These are phyloP conservation scores for Mortierella polycephala DNA, from an alignment of 371 early-diverging fungal species.

Conservation along the genomic window DNA sequence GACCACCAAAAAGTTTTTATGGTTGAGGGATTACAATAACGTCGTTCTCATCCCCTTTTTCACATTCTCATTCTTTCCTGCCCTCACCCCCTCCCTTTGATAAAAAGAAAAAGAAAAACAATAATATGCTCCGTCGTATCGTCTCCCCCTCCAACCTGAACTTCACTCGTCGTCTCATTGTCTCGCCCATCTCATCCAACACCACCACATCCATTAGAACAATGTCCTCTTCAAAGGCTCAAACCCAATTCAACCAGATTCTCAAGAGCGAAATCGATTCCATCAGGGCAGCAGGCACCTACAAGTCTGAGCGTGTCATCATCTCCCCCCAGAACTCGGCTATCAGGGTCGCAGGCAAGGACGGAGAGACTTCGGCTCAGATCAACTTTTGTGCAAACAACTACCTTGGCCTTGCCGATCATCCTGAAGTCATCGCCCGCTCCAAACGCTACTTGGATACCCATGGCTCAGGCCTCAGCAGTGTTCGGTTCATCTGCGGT, in stretches of 20 bases:
- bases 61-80: background rate
- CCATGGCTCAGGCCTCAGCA: conserved; percentile 70
- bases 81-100: background rate
- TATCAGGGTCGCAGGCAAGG: conserved; percentile 59
- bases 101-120: too few relatives aligned
- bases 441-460: conserved; percentile 59
- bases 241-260: conserved; percentile 42
- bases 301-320: conserved; percentile 70
- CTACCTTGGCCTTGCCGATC: conserved; percentile 67
- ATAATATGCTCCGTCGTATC: conserved; percentile 32
- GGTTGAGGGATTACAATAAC: too few relatives aligned
- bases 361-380: conserved; percentile 31
- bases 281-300: conserved; percentile 66
- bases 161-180: conserved; percentile 14
- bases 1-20: too few relatives aligned
- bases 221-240: conserved; percentile 48
- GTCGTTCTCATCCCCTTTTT: background rate
- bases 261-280: conserved; percentile 56
- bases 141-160: conserved; percentile 16
- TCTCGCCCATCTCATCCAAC: conserved; percentile 16
- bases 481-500: conserved; percentile 75
- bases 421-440: conserved; percentile 61
- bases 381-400: conserved; percentile 76
- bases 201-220: conserved; percentile 13
- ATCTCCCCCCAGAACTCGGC: conserved; percentile 60